Base-by-base conservation (phyloP, 257 asterid genomes). In the Fraxinus americana region DNA sequence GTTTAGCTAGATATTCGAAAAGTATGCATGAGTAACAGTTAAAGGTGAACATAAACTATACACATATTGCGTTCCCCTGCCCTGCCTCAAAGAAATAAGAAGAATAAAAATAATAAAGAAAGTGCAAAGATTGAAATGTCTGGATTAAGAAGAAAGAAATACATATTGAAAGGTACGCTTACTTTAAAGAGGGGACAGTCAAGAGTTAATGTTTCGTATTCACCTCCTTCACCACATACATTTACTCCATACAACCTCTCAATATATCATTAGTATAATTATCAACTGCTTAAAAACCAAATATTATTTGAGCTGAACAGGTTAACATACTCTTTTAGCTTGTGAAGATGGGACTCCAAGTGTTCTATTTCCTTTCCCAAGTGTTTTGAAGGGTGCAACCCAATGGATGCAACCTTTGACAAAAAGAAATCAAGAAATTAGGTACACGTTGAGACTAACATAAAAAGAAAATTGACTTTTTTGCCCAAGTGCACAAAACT, bases 221-320 rank as follows among this genome's bases (percentile, higher is more conserved):
- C 98, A 83, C 98, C 99, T 76, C 98, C 99, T 90, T 95, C 99
- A 85, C 99, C 99, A 79, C 99, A 95, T 67, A 91, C 92, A 81
- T 95, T 95, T 79, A 93, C 86, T 80, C 98, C 98, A 82, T 93
- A 95, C 75, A 91, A 84, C 92, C 99, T 95, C 91, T 80, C 83
- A 86, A 80, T 72, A 65, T 43, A 78, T 36, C 69, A 76, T 61
- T 39, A 77, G 79, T 78, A 77, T 5, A 39, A 59, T 76, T 79
- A 71, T 70, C 41, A 80, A 54, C 4, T 68, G 50, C 32, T 80
- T 71, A 70, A 76, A 78, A 85, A 73, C 45, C 76, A 76, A 75
- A 67, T 36, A 73, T 77, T 75, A 80, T 75, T 45, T 72, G 74
- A 78, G 76, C 72, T 73, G 71, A 59, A 85, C 52, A 61, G 73